Evolutionary conservation across 345 rosid species (phyloP), one percentile per base, ranked within the genome.

Genomic region (Bretschneidera sinensis): DNA sequence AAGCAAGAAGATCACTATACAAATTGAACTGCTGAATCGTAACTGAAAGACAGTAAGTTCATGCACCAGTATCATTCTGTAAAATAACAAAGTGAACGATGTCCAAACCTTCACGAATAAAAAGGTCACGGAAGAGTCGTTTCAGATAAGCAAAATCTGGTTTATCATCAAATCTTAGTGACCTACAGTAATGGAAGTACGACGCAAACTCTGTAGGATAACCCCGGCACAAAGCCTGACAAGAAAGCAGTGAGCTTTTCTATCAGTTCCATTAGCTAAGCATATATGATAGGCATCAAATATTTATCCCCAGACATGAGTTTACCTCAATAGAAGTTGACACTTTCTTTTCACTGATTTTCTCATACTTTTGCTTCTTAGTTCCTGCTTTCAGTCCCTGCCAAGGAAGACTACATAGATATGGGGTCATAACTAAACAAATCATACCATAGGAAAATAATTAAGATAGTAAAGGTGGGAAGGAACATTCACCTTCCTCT

Each of bases 171-270:
- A 91, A 91, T 59, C 92, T 83, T 55, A 91, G 67, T 48, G 98
- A 84, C 17, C 95, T 88, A 51, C 98, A 91, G 78, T 86, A 91
- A 66, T 86, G 95, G 71, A 91, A 91, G 72, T 86, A 91, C 17
- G 95, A 88, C 5, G 94, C 90, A 69, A 91, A 88, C 79, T 91
- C 98, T 55, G 92, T 67, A 54, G 98, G 98, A 73, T 91, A 88
- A 52, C 89, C 90, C 65, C 90, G 85, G 57, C 98, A 88, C 24
- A 91, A 76, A 57, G 78, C 81, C 98, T 90, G 55, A 57, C 55
- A 55, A 57, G 62, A 55, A 51, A 66, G 53, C 43, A 57, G 23
- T 17, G 19, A 71, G 39, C 18, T 55, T 59, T 54, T 31, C n/a
- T 11, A 66, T 70, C 54, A 66, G 72, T 61, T 59, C 23, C 16